Base-by-base conservation (phyloP, 306 rosid species). In the Vigna unguiculata region DNA sequence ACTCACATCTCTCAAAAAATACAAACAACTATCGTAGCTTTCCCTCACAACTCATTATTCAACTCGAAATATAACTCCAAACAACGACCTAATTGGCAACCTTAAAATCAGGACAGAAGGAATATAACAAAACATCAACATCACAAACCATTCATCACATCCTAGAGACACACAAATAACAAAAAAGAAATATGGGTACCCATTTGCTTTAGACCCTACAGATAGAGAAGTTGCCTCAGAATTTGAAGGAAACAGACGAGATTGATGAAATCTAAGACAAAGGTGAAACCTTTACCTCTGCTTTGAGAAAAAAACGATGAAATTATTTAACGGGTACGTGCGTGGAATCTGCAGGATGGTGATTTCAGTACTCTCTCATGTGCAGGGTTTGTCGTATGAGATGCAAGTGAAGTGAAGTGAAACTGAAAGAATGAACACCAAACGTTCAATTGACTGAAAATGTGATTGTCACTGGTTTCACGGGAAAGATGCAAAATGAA, bases 201-300 rank as follows among this genome's bases (percentile, higher is more conserved):
- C 69, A 69, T 55, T 77, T 46, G 13, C 63, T 55, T 49, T 2
- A 24, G 71, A 71, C 68, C 65, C 74, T 76, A 59, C 32, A 19
- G 62, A 59, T 30, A 34, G 62, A 55, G 79, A 76, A 71, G 14
- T 48, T 41, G 61, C 22, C 49, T 15, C 3, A 4, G 51, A 72
- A 71, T 16, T 45, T 21, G 54, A 80, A 53, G 57, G 30, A 45
- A 80, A 77, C 45, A 7, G 16, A 75, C 61, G n/a, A 69, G 4
- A 59, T 34, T 17, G 40, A 63, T n/a, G 65, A 62, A 68, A 66
- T 22, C 58, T 2, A 57, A 52, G 49, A 81, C 7, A 54, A 85
- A 81, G 65, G 30, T 24, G 58, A 30, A 51, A 77, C 16, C 14
- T 80, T 80, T 69, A 72, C 84, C 82, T 72, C 17, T 10, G 74